Conservation (phyloP, 768 basidiomycete species). For the Ramaria rubella region DNA sequence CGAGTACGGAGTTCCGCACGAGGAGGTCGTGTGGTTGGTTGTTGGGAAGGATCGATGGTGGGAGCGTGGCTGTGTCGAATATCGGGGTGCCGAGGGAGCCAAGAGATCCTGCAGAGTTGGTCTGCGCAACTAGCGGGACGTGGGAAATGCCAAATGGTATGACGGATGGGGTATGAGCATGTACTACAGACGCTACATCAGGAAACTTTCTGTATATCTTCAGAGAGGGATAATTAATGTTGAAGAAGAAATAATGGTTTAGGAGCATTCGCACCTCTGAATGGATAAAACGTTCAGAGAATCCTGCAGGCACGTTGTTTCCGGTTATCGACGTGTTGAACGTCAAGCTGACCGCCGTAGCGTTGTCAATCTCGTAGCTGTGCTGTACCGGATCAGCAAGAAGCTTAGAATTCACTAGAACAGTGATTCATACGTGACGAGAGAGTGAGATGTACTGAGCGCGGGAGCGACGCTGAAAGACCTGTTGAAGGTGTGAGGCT, state of each 20-base stretch:
- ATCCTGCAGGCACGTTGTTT: neutral
- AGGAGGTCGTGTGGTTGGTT: neutral
- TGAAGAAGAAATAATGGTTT: neutral
- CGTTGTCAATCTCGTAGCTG: conserved; percentile 1
- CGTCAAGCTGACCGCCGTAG: neutral
- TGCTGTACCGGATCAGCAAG: too few relatives aligned
- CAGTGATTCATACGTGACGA: too few relatives aligned
- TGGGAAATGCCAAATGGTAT: neutral
- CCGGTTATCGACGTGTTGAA: neutral
- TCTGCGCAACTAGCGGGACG: neutral
- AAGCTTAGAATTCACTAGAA: too few relatives aligned
- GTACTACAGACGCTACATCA: neutral
- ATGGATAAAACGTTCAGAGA: conserved; percentile 2
- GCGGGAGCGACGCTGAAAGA: too few relatives aligned
- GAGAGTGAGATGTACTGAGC: too few relatives aligned
- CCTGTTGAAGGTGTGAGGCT: too few relatives aligned
- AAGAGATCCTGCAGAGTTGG: neutral
- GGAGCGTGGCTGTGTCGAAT: neutral
- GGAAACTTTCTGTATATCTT: conserved; percentile 1
- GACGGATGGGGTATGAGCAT: neutral
- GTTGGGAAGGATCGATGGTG: neutral
- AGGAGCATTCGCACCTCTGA: neutral
- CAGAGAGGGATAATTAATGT: neutral
- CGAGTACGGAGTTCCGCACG: neutral
- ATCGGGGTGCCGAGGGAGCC: conserved; percentile 4